Percentiles rank a stretch among this genome's conserved stretches.
Evolutionary conservation across 1,284 basidiomycete genomes (phyloP).

Genomic region (Ganoderma lucidum): DNA sequence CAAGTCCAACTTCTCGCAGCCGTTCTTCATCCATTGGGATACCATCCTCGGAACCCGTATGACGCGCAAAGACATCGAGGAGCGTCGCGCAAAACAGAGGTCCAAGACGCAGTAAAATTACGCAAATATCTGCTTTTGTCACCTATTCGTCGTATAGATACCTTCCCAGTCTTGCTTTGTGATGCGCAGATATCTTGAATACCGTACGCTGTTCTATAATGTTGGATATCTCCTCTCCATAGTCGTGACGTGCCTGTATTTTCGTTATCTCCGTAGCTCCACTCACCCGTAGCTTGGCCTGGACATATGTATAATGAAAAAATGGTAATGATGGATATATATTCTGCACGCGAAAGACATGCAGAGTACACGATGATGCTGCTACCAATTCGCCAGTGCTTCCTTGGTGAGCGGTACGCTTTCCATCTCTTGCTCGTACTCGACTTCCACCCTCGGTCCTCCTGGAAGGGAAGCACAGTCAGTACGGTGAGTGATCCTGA

Average conservation of each 20-base stretch:
- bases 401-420: slow-evolving; percentile 67
- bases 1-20: slow-evolving; percentile 96
- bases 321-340: slow-evolving; percentile 17
- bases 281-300: not conserved
- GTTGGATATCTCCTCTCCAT: slow-evolving; percentile 8
- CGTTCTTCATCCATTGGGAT: slow-evolving; percentile 94
- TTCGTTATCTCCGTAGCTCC: not conserved
- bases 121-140: not conserved
- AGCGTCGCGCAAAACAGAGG: slow-evolving; percentile 45
- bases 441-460: slow-evolving; percentile 89
- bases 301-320: slow-evolving; percentile 12
- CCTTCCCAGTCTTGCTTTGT: slow-evolving; percentile 8
- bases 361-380: not conserved
- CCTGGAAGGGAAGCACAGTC: slow-evolving; percentile 47
- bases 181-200: slow-evolving; percentile 11
- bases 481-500: slow-evolving; percentile 26
- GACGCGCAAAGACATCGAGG: slow-evolving; percentile 73
- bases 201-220: slow-evolving; percentile 11
- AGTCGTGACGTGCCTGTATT: slow-evolving; percentile 7
- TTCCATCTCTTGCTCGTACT: slow-evolving; percentile 94
- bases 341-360: not conserved
- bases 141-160: slow-evolving; percentile 4
- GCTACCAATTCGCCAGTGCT: slow-evolving; percentile 66
- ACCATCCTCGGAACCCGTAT: slow-evolving; percentile 82
- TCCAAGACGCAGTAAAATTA: slow-evolving; percentile 21